Conservation (phyloP, 306 rosid genomes). For the Canavalia gladiata region DNA sequence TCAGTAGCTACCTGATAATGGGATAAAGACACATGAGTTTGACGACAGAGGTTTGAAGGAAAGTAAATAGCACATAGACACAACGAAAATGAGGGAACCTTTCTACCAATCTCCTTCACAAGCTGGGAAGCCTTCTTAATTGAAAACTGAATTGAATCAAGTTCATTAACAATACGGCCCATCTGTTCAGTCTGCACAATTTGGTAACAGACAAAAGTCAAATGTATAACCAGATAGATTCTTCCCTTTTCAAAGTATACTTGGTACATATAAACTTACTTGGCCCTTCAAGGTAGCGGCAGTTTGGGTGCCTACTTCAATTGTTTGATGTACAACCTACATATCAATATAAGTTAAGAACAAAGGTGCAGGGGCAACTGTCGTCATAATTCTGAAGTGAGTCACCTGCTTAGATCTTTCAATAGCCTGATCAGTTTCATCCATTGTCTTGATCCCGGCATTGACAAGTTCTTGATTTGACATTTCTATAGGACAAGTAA, state of each 20-base stretch:
- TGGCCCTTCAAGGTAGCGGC: constrained; percentile 93
- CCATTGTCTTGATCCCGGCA: constrained; percentile 87
- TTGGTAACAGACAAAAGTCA: constrained; percentile 41
- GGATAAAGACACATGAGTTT: constrained; percentile 36
- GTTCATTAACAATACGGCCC: constrained; percentile 98
- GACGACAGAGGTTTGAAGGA: constrained; percentile 20
- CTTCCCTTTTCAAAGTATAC: constrained; percentile 29
- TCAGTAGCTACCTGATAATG: constrained; percentile 92
- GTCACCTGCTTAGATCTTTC: constrained; percentile 87
- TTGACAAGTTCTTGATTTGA: constrained; percentile 92
- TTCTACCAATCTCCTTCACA: constrained; percentile 98
- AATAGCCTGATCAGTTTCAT: constrained; percentile 97
- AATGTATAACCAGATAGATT: constrained; percentile 29
- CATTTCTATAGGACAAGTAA: constrained; percentile 73
- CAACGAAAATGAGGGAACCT: constrained; percentile 61
- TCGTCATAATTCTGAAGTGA: constrained; percentile 31
- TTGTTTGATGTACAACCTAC: constrained; percentile 91
- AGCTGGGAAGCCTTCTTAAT: constrained; percentile 98
- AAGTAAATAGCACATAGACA: constrained; percentile 14
- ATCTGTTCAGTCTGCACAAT: constrained; percentile 91
- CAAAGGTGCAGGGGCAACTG: constrained; percentile 26
- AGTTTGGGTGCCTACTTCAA: constrained; percentile 98
- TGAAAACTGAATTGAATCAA: constrained; percentile 97
- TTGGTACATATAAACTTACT: constrained; percentile 62
- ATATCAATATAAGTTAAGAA: constrained; percentile 45